phyloP scores from a whole-genome alignment of 345 rosid genomes.

The Eucalyptus marginata region DNA sequence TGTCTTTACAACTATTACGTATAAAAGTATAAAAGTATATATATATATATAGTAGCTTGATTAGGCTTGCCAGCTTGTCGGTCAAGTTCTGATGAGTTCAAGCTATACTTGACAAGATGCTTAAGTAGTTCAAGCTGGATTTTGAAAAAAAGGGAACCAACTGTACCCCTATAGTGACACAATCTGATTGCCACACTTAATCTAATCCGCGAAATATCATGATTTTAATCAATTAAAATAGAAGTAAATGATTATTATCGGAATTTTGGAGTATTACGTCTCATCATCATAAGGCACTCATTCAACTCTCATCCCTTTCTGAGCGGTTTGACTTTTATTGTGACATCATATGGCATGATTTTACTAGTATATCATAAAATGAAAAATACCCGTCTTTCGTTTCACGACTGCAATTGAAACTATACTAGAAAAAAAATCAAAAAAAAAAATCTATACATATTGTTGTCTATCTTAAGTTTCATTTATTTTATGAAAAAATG shows the following conservation, averaged over 20 bases:
- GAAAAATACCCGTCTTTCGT: neutral
- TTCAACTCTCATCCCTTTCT: neutral
- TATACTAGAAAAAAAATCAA: no score
- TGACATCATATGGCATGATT: neutral
- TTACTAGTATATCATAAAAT: neutral
- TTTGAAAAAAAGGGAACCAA: neutral
- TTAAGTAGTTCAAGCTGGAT: no score
- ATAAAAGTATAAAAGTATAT: no score
- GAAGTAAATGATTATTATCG: neutral
- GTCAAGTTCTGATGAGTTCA: neutral
- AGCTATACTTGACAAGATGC: neutral
- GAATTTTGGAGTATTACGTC: neutral
- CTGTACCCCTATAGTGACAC: neutral
- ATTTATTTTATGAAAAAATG: no score
- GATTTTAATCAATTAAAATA: neutral
- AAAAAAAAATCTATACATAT: no score
- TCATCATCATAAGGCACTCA: neutral
- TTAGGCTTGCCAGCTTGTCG: neutral
- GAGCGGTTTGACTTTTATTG: neutral
- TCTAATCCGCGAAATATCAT: neutral
- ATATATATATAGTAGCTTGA: neutral
- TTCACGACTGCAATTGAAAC: neutral
- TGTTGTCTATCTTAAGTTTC: no score
- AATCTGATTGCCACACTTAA: neutral
- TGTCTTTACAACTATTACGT: no score